phyloP scores from a whole-genome alignment of 202 grass and related monocot genomes.

The Brachypodium distachyon region DNA sequence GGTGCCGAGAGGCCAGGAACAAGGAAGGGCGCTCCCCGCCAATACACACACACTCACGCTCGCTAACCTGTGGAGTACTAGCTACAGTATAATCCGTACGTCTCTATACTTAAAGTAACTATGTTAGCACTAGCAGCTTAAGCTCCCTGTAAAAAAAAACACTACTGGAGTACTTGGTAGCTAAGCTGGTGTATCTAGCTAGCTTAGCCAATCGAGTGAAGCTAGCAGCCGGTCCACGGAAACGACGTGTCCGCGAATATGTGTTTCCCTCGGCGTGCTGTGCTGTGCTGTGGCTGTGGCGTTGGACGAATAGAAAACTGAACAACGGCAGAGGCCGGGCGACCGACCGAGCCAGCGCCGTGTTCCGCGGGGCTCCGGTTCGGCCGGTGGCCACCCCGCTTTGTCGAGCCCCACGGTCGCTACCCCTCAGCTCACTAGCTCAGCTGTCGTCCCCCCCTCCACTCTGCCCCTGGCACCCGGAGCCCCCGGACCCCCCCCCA shows the following conservation, averaged over 20 bases:
- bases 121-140: too few species aligned
- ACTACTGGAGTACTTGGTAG: too few species aligned
- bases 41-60: not conserved
- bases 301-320: conserved; percentile 12
- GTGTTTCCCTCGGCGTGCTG: not conserved
- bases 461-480: not conserved
- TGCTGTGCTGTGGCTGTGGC: not conserved
- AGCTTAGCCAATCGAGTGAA: not conserved
- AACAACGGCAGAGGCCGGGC: not conserved
- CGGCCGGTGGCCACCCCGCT: conserved; percentile 13
- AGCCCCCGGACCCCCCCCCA: not conserved
- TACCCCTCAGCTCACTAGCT: too few species aligned
- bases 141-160: too few species aligned
- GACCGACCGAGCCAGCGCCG: conserved; percentile 17
- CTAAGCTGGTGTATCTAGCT: too few species aligned
- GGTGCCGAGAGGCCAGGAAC: not conserved
- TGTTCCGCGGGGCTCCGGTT: conserved; percentile 20
- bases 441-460: too few species aligned
- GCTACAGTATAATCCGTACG: too few species aligned
- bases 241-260: not conserved
- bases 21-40: not conserved
- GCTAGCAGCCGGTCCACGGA: not conserved
- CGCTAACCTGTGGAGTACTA: not conserved
- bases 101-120: not conserved
- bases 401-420: conserved; percentile 6